Evolutionary conservation across 768 basidiomycete species (phyloP).

Genomic region (Suillus sp.): DNA sequence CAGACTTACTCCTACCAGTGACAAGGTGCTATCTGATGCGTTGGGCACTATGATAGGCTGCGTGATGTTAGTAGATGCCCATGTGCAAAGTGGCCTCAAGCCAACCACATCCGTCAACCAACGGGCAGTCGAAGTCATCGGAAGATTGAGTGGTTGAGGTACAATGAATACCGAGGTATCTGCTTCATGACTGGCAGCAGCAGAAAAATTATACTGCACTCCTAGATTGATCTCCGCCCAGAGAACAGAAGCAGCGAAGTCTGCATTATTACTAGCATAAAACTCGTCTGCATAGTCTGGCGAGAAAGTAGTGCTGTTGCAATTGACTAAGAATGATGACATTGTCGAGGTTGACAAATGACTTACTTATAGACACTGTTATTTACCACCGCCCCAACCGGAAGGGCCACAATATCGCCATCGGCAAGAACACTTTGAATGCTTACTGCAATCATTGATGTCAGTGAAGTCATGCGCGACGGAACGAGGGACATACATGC

Average conservation of each 20-base stretch:
- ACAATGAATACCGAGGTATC: slow-evolving; percentile 22
- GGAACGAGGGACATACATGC: slow-evolving; percentile 17
- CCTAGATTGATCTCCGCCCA: slow-evolving; percentile 30
- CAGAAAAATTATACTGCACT: slow-evolving; percentile 27
- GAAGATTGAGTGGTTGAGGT: slow-evolving; percentile 22
- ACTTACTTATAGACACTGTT: slow-evolving; percentile 33
- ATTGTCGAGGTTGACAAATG: neutral
- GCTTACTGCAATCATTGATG: slow-evolving; percentile 18
- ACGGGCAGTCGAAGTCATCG: slow-evolving; percentile 24
- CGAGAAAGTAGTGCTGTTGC: slow-evolving; percentile 17
- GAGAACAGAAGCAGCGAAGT: slow-evolving; percentile 21
- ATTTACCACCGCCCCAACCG: slow-evolving; percentile 22
- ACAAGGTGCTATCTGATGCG: slow-evolving; percentile 11
- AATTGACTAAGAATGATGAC: neutral
- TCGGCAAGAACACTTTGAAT: slow-evolving; percentile 27
- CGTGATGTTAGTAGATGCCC: slow-evolving; percentile 31
- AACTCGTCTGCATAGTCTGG: neutral
- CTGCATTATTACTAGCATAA: slow-evolving; percentile 16
- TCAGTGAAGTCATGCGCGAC: neutral
- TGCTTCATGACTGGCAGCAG: slow-evolving; percentile 15
- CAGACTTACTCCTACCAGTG: slow-evolving; percentile 20
- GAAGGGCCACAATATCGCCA: slow-evolving; percentile 26
- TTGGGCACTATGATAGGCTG: slow-evolving; percentile 21
- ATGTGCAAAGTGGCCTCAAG: slow-evolving; percentile 30
- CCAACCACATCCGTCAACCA: slow-evolving; percentile 33